Conservation (phyloP, 768 basidiomycete species). For the Neoboletus brunneissimus region DNA sequence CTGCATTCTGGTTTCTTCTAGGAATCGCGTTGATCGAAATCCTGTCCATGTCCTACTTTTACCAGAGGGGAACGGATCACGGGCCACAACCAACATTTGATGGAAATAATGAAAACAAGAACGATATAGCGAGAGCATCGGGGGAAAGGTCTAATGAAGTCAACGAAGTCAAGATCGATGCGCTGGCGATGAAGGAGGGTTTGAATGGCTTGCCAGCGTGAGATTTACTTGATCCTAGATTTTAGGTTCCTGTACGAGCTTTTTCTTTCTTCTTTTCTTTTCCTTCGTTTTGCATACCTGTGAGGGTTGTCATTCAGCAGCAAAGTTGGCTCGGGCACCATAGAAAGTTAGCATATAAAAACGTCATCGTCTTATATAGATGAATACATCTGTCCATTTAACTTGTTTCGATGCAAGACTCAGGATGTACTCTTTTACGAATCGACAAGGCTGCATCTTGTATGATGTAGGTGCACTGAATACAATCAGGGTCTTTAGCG, state of each 20-base stretch:
- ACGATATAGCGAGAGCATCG: neutral
- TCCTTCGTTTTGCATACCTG: neutral
- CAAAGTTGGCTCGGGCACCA: neutral
- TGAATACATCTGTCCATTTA: neutral
- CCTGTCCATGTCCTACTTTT: constrained; percentile 36
- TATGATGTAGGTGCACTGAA: constrained; percentile 55
- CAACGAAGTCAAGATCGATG: neutral
- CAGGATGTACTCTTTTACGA: neutral
- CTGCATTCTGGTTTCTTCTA: constrained; percentile 45
- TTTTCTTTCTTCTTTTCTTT: neutral
- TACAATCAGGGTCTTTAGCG: constrained; percentile 48
- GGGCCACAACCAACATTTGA: constrained; percentile 1
- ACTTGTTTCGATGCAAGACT: neutral
- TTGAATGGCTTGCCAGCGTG: neutral
- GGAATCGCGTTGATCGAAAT: constrained; percentile 35
- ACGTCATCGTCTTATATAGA: neutral
- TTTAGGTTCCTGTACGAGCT: neutral
- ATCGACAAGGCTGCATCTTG: neutral
- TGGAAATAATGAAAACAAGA: neutral
- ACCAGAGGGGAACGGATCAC: constrained; percentile 21
- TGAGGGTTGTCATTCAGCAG: neutral
- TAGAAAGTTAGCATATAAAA: neutral
- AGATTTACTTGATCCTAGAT: neutral
- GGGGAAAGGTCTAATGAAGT: neutral
- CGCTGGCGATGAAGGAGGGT: neutral